Base-by-base conservation (phyloP, 75 land plant genomes). In the Selaginella moellendorffii region DNA sequence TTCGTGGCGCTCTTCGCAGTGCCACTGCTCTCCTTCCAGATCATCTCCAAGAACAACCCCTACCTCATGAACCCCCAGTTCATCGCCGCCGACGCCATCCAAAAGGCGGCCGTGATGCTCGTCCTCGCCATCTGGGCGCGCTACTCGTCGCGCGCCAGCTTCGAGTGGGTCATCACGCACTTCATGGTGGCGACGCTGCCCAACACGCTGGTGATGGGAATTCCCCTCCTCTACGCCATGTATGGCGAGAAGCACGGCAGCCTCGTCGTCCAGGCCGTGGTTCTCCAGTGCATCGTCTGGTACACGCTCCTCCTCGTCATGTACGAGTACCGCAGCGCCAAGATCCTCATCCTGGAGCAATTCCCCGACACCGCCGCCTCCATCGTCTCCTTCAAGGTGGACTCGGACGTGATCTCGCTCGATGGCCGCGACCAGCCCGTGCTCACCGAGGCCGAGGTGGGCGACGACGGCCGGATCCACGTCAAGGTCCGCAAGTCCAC, bases 311-410 rank as follows among this genome's bases (percentile, higher is more conserved):
- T 56, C n/a, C 24, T 56, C 23, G 5, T 56, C 24, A 19, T 56
- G 24, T 56, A 21, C n/a, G 59, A 56, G 59, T 56, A 56, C 19
- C 21, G 59, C 21, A 56, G 59, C n/a, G 59, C 59, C 2, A 56
- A 21, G 59, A 19, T 56, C n/a, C 24, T 56, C 23, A 56, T 56
- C 59, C 5, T 56, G 59, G 59, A 56, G 59, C 59, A 56, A 56
- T 56, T 56, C 59, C 59, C 59, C 2, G 59, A 56, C n/a, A 56
- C 59, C 2, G 59, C 59, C 8, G 59, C 23, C 21, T 56, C 59
- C 24, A 56, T 56, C n/a, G 59, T 56, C 59, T 56, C 59, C 8
- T 56, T 56, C 24, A 56, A 56, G 59, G 59, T 56, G 24, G 59
- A 56, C n/a, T 24, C 59, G 5, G 59, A 56, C 24, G 59, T 56